phyloP scores from a whole-genome alignment of 345 rosid genomes.

The Salix koriyanagi region DNA sequence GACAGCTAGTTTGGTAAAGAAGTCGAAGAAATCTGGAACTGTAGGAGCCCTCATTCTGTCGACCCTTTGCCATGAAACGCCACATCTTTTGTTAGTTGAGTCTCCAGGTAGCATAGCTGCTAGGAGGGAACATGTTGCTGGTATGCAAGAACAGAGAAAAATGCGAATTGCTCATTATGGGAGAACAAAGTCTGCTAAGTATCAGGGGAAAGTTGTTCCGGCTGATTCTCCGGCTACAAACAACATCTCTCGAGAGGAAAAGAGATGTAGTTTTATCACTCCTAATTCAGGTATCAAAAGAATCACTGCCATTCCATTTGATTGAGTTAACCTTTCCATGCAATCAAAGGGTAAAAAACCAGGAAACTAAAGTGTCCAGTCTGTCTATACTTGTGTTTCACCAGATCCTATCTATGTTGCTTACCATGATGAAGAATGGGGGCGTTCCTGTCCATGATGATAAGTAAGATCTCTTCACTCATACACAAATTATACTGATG shows the following conservation, averaged over 20 bases:
- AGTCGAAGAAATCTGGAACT: conserved; percentile 7
- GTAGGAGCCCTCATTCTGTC: background rate
- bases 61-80: conserved; percentile 7
- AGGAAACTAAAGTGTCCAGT: background rate
- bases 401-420: conserved; percentile 66
- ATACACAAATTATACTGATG: background rate
- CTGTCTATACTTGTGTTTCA: background rate
- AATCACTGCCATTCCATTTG: background rate
- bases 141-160: conserved; percentile 58
- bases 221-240: conserved; percentile 17
- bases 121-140: conserved; percentile 58
- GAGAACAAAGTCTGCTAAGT: conserved; percentile 43
- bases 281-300: conserved; percentile 48
- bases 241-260: conserved; percentile 27
- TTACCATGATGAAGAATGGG: conserved; percentile 82
- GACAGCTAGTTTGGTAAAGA: conserved; percentile 13
- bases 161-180: conserved; percentile 64
- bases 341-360: background rate
- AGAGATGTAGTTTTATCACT: conserved; percentile 66
- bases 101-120: conserved; percentile 69
- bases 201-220: conserved; percentile 19
- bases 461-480: conserved; percentile 27
- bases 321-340: background rate
- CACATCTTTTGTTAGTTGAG: conserved; percentile 25
- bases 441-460: conserved; percentile 79